phyloP scores from a whole-genome alignment of 2,329 filamentous ascomycete genomes.

The Aspergillus fischeri region DNA sequence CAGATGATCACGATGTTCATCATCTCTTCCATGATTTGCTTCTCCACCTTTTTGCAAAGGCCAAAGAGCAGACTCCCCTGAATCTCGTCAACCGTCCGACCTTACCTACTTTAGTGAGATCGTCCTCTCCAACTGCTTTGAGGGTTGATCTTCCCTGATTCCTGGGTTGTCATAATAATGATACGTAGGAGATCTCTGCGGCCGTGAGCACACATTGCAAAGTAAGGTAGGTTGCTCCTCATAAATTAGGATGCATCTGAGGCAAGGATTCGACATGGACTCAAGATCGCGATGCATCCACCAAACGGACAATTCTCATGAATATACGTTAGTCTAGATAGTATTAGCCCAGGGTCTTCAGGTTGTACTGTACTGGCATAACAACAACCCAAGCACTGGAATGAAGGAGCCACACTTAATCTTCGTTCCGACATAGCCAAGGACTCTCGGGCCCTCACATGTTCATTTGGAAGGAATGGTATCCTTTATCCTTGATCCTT shows the following conservation, averaged over 20 bases:
- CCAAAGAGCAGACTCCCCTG: not conserved
- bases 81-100: too few species aligned
- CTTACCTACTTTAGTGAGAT: not conserved
- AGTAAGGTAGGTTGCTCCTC: not conserved
- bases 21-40: not conserved
- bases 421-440: not conserved
- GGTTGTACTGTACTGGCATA: not conserved
- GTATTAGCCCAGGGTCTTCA: too few species aligned
- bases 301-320: not conserved
- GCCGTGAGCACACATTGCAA: not conserved
- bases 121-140: not conserved
- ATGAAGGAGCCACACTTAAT: not conserved
- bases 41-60: not conserved
- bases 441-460: not conserved
- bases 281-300: not conserved
- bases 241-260: not conserved
- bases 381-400: not conserved
- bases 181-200: too few species aligned
- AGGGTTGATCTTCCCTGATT: not conserved
- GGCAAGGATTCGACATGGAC: not conserved
- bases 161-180: not conserved
- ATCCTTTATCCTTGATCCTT: not conserved
- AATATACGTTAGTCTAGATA: too few species aligned
- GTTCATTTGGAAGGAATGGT: not conserved
- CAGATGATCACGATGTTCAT: not conserved